Base-by-base conservation (phyloP, 768 basidiomycete genomes). In the Suillus weaverae region DNA sequence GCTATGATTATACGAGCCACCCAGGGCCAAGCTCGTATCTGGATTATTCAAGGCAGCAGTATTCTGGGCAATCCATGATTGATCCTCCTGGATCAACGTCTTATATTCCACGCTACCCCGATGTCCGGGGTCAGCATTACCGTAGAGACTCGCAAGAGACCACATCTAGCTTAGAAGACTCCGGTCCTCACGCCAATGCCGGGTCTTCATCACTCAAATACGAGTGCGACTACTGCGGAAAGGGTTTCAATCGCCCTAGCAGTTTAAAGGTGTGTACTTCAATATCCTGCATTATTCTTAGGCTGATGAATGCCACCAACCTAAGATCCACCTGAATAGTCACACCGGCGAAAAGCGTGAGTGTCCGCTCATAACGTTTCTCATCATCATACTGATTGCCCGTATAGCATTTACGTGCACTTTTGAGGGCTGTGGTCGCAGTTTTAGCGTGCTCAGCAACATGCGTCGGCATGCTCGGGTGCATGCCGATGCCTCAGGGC, bases 401-500 rank as follows among this genome's bases (percentile, higher is more conserved):
- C 55, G 4, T 35, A 64, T 73, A 93, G 92, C 92, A 10, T 92
- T 90, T 76, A 79, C 83, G 51, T 94, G 92, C 73, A 87, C 91
- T 20, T 84, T 86, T 61, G 85, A 88, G 67, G 85, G 85, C 64
- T 94, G 92, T 77, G 89, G 89, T 8, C 88, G 91, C 51, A 87
- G 88, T 73, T 94, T 94, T 77, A 92, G 90, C 71, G 92, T 93
- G 59, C 86, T 92, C 72, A 92, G 90, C 76, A 94, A 94, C 79
- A 94, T 94, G 92, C 89, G 92, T 67, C 83, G 92, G 64, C 92
- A 94, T 74, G 87, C 91, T 65, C 87, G 91, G 62, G 88, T 90
- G 14, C 91, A 93, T 72, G 79, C 76, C 33, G 81, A 77, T 44
- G 65, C 65, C 51, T 62, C 63, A 3, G 69, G 60, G 60, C 74